phyloP scores from a whole-genome alignment of 2,329 filamentous ascomycete genomes.

The Talaromyces sp. region DNA sequence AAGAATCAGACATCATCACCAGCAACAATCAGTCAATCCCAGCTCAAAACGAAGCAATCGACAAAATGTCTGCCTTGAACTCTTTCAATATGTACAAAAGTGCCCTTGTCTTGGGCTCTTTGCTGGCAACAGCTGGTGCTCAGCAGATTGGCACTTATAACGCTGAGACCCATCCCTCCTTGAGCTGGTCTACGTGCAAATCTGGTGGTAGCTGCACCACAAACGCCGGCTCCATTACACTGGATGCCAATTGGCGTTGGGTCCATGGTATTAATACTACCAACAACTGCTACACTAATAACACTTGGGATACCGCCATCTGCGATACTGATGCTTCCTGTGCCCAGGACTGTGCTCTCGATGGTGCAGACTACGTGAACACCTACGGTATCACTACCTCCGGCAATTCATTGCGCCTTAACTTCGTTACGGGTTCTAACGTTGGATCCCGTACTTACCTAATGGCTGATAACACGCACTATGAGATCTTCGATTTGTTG shows the following conservation, averaged over 20 bases:
- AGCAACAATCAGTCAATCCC: background rate
- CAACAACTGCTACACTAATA: conserved; percentile 58
- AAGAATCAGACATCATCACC: background rate
- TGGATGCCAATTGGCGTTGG: conserved; percentile 61
- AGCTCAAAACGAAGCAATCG: background rate
- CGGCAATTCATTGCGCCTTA: conserved; percentile 48
- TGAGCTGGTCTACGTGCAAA: conserved; percentile 55
- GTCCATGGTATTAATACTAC: conserved; percentile 48
- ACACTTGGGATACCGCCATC: conserved; percentile 47
- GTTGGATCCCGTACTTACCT: conserved; percentile 59
- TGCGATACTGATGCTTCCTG: conserved; percentile 51
- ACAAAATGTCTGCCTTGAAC: conserved; percentile 10
- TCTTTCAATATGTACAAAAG: conserved; percentile 16
- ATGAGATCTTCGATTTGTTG: conserved; percentile 62
- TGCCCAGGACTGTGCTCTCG: conserved; percentile 55
- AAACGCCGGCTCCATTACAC: conserved; percentile 50
- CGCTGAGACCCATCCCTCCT: conserved; percentile 44
- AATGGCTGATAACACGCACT: conserved; percentile 58
- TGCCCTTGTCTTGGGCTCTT: conserved; percentile 8
- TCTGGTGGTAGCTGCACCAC: conserved; percentile 51
- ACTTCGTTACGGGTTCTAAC: conserved; percentile 44
- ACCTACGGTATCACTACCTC: conserved; percentile 53
- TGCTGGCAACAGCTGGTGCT: conserved; percentile 14
- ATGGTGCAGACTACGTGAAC: conserved; percentile 53
- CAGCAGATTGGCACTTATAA: conserved; percentile 16